These are phyloP conservation scores for Toxoplasma gondii DNA, from an alignment of 169 alveolate genomes.

Conservation along the genomic window DNA sequence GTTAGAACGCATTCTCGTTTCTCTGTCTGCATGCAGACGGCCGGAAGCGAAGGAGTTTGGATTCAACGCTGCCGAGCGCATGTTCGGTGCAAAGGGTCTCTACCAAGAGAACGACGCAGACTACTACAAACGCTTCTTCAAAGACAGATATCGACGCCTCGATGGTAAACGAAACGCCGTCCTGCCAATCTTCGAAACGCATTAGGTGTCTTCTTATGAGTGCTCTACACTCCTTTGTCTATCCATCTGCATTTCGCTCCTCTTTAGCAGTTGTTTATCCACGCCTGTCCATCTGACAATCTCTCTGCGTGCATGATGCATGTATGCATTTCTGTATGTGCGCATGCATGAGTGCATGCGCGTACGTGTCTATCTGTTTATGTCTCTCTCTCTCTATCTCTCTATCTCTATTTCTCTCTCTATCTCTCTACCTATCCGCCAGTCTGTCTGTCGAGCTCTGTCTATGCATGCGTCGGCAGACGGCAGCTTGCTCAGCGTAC, in stretches of 20 bases:
- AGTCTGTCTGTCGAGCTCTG: too few species aligned
- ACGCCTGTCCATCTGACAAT: too few species aligned
- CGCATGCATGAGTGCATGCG: too few species aligned
- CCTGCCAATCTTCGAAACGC: neutral
- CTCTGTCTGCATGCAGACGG: neutral
- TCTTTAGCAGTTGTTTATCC: neutral
- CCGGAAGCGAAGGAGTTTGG: conserved; percentile 18
- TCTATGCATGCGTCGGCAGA: too few species aligned
- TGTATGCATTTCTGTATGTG: neutral
- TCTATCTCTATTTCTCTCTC: too few species aligned
- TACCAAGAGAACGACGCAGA: conserved; percentile 22
- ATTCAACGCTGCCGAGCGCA: neutral
- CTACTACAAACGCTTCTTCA: conserved; percentile 38
- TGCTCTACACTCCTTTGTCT: neutral
- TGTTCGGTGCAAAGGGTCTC: neutral
- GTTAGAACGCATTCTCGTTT: too few species aligned
- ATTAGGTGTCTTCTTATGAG: neutral
- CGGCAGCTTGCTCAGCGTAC: too few species aligned
- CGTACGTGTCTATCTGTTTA: too few species aligned
- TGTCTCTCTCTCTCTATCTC: too few species aligned
- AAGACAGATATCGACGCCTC: conserved; percentile 31
- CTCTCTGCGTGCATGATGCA: neutral
- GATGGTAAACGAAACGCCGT: conserved; percentile 5
- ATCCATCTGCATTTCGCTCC: neutral
- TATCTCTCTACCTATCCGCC: too few species aligned